Conservation (phyloP, 768 basidiomycete genomes). For the Pholiota molesta region DNA sequence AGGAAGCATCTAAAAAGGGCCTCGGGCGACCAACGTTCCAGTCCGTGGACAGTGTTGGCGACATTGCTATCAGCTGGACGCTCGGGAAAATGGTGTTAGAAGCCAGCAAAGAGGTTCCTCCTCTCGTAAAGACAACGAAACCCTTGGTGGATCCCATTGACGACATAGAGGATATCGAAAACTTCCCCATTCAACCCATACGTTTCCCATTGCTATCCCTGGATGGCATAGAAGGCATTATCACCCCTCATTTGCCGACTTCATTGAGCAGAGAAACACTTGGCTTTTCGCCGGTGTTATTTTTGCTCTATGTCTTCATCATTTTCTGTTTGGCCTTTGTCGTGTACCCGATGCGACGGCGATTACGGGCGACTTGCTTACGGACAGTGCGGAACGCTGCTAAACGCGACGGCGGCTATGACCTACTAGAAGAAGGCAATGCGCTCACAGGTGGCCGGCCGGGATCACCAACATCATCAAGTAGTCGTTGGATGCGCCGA, state of each 20-base stretch:
- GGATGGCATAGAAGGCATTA: constrained; percentile 60
- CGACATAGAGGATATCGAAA: constrained; percentile 53
- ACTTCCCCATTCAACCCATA: constrained; percentile 63
- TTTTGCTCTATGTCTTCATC: constrained; percentile 56
- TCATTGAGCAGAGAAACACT: constrained; percentile 65
- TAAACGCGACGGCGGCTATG: constrained; percentile 36
- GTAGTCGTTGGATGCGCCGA: constrained; percentile 35
- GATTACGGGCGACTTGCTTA: constrained; percentile 48
- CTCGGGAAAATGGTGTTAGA: constrained; percentile 99
- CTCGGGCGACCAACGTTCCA: constrained; percentile 87
- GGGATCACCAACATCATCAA: constrained; percentile 35
- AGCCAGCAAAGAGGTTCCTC: constrained; percentile 84
- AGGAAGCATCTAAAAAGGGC: constrained; percentile 82
- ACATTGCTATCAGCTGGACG: constrained; percentile 97
- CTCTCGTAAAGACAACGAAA: constrained; percentile 41
- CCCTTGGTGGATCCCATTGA: constrained; percentile 79
- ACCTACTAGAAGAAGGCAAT: constrained; percentile 56
- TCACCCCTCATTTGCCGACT: constrained; percentile 69
- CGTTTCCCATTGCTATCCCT: constrained; percentile 64
- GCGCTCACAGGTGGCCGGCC: constrained; percentile 28
- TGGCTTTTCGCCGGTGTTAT: constrained; percentile 71
- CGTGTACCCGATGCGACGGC: constrained; percentile 60
- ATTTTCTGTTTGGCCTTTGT: constrained; percentile 46
- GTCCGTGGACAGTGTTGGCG: constrained; percentile 87
- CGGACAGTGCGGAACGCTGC: constrained; percentile 43